Evolutionary conservation across 2,329 filamentous ascomycete species (phyloP), one percentile per base, ranked within the genome.

Genomic region (Diplodia seriata): DNA sequence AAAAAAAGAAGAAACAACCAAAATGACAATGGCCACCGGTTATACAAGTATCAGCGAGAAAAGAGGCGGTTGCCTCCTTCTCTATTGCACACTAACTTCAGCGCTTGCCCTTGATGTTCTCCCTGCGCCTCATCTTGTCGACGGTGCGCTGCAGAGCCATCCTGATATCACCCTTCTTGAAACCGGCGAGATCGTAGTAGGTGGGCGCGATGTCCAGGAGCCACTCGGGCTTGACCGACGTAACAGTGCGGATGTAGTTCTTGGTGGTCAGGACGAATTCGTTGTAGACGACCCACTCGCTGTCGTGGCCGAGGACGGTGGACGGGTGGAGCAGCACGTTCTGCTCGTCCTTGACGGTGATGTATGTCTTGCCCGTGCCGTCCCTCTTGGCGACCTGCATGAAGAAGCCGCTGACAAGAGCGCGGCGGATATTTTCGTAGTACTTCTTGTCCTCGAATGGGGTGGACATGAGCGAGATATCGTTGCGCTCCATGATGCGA

Each of bases 241-340:
- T 98, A 57, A 97, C 93, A 0, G 93, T 97, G 68, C 96, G 88
- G 74, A 99, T 94, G 79, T 97, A 99, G 82, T 98, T 97, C 86
- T 99, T 97, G 65, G 91, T 95, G 0, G 95, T 99, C 67, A 99
- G 87, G 14, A 99, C 95, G 76, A 98, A 99, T 77, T 99, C 96
- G 75, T 98, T 97, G 82, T 99, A 99, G 31, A 99, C 83, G 31
- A 99, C 92, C 95, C 95, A 99, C 73, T 99, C 95, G 73, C 90
- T 92, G 69, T 97, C 94, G 68, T 93, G 90, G 62, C 89, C 87
- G 26, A 99, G 85, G 38, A 97, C 94, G 0, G 94, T 97, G 71
- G 92, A 95, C 1, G 95, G 95, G 81, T 99, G 95, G 69, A 99
- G 86, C 73, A 97, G 85, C 55, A 99, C 95, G 56, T 88, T 91